These are phyloP conservation scores for Leishmania tarentolae DNA, from an alignment of 208 protist genomes.

Conservation along the genomic window DNA sequence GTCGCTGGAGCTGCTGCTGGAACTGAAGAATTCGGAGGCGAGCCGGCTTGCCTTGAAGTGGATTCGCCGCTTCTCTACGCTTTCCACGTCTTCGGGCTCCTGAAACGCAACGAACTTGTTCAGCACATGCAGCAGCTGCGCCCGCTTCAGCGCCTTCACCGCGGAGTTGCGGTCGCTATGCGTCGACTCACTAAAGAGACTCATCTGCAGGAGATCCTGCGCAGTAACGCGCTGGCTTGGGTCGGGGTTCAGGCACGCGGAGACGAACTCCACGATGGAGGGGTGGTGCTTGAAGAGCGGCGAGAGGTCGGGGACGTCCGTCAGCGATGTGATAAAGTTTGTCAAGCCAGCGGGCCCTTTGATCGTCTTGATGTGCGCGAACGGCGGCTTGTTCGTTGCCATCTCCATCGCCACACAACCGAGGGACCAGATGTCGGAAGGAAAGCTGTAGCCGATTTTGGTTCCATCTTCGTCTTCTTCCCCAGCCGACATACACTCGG, in stretches of 20 bases:
- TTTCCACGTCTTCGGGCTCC: slow-evolving; percentile 48
- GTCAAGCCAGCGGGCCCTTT: slow-evolving; percentile 76
- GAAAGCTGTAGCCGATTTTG: slow-evolving; percentile 78
- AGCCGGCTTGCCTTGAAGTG: slow-evolving; percentile 8
- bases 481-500: slow-evolving; percentile 85
- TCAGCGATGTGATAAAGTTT: slow-evolving; percentile 79
- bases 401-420: slow-evolving; percentile 90
- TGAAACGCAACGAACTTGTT: slow-evolving; percentile 89
- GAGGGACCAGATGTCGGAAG: slow-evolving; percentile 89
- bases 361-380: slow-evolving; percentile 75
- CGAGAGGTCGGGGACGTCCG: slow-evolving; percentile 84
- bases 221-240: slow-evolving; percentile 69
- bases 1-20: slow-evolving; percentile 10
- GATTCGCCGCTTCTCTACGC: slow-evolving; percentile 19
- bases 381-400: slow-evolving; percentile 84
- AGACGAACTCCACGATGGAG: slow-evolving; percentile 80
- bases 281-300: slow-evolving; percentile 72
- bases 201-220: slow-evolving; percentile 73
- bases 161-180: slow-evolving; percentile 75
- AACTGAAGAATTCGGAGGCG: slow-evolving; percentile 26
- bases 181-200: slow-evolving; percentile 71
- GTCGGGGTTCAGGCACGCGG: slow-evolving; percentile 80
- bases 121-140: slow-evolving; percentile 83
- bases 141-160: slow-evolving; percentile 70
- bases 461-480: slow-evolving; percentile 74